Evolutionary conservation across 108 stramenopile genomes (phyloP).

Genomic region (Bacterosira constricta): DNA sequence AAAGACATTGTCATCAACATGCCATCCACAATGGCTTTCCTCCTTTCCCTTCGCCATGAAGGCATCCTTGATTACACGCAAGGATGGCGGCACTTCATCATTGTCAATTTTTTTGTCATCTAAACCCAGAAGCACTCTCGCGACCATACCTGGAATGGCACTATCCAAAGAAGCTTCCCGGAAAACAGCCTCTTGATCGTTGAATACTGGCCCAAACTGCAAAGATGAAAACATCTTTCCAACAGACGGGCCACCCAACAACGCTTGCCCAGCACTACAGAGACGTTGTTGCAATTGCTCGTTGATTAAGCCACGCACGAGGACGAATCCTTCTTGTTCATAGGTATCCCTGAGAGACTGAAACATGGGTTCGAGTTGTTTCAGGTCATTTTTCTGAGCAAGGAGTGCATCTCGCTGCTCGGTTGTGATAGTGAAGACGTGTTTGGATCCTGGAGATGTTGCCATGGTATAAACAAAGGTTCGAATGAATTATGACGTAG

Average conservation of each 20-base stretch:
- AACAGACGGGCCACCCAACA: neutral
- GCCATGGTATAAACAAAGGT: no score
- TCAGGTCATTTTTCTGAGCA: neutral
- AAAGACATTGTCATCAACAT: slow-evolving; percentile 40
- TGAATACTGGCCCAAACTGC: slow-evolving; percentile 22
- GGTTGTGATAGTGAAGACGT: neutral
- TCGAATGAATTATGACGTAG: no score
- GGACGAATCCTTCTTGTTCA: slow-evolving; percentile 1
- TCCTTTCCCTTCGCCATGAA: slow-evolving; percentile 35
- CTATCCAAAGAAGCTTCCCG: slow-evolving; percentile 15
- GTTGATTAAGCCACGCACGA: slow-evolving; percentile 9
- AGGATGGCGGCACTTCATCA: neutral
- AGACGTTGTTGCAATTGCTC: slow-evolving; percentile 4
- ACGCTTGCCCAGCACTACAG: neutral
- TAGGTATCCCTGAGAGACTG: neutral
- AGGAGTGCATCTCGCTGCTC: slow-evolving; percentile 4
- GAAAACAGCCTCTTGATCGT: neutral
- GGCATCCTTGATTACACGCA: slow-evolving; percentile 21
- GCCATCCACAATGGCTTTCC: slow-evolving; percentile 39
- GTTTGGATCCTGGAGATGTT: neutral
- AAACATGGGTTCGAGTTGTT: neutral
- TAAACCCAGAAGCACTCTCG: slow-evolving; percentile 4
- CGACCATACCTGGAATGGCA: slow-evolving; percentile 10
- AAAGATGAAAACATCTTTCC: slow-evolving; percentile 2
- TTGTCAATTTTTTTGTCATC: neutral